Evolutionary conservation across 2,329 filamentous ascomycete genomes (phyloP), one percentile per base, ranked within the genome.

Genomic region (Rhinocladiella similis): DNA sequence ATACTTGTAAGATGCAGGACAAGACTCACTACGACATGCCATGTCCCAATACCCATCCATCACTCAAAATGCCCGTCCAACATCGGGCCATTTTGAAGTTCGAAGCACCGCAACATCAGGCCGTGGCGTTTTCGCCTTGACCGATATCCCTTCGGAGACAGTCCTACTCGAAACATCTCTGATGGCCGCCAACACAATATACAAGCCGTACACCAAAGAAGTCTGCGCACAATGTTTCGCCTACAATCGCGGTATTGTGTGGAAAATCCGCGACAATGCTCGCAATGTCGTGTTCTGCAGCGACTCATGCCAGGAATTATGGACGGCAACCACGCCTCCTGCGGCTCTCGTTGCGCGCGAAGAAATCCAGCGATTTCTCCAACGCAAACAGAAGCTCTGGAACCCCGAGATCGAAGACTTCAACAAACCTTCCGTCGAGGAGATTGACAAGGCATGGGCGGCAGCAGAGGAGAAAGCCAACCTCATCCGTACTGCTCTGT

Each of bases 151-250:
- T 6, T 9, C 27, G 25, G 56, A 47, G 16, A 38, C 45, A n/a
- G 33, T 47, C 16, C 14, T 59, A 10, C 53, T 59, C n/a, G 41
- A 46, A 41, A 59, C 56, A 19, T 22, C 48, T 2, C 16, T 25
- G 2, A 38, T 52, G 10, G 54, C 56, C 6, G 52, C 56, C 5
- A 42, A 43, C 33, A 50, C 57, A 16, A 47, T 36, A 16, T 57
- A 18, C 50, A 50, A 46, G 4, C 41, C 48, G 9, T 61, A 61
- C 42, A 46, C 52, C 9, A 47, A 49, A 35, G 59, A 61, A 50
- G 59, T 61, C 19, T 61, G 59, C 39, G 52, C 59, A 13, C 50
- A 49, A 33, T 61, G 59, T 38, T 61, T 61, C 38, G 18, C 49
- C 9, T 61, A 61, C 42, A 47, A 61, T 19, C 51, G 59, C 22